phyloP scores from a whole-genome alignment of 148 eudicot genomes.

The Chenopodium berlandieri region DNA sequence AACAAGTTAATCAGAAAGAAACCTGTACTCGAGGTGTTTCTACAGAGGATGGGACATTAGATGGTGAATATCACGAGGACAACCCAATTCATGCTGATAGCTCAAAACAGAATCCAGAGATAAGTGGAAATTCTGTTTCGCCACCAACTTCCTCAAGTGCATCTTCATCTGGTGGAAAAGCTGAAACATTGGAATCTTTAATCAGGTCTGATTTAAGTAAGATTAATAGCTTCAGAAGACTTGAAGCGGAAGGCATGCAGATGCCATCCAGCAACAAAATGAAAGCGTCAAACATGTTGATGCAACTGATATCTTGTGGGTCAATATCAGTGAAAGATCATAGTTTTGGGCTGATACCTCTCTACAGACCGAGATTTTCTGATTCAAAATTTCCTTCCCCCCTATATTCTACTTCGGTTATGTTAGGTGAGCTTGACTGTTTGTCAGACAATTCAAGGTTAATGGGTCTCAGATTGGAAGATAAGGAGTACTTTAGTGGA shows the following conservation, averaged over 20 bases:
- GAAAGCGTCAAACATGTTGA: constrained; percentile 69
- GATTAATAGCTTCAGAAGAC: constrained; percentile 62
- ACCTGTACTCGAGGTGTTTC: constrained; percentile 82
- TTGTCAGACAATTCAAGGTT: constrained; percentile 64
- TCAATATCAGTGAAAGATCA: constrained; percentile 89
- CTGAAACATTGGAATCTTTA: constrained; percentile 80
- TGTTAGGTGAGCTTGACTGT: constrained; percentile 85
- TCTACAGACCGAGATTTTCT: constrained; percentile 69
- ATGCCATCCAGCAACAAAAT: constrained; percentile 49
- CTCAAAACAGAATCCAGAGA: constrained; percentile 38
- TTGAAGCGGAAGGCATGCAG: constrained; percentile 46
- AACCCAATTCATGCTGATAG: constrained; percentile 21
- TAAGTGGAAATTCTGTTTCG: constrained; percentile 39
- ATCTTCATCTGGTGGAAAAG: constrained; percentile 66
- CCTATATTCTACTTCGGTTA: constrained; percentile 69
- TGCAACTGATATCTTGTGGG: constrained; percentile 96
- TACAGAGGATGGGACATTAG: constrained; percentile 64
- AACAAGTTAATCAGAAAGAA: constrained; percentile 38
- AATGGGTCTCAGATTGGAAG: constrained; percentile 64
- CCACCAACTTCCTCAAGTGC: constrained; percentile 66
- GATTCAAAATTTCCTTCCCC: constrained; percentile 74
- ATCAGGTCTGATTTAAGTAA: constrained; percentile 81
- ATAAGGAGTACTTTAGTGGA: constrained; percentile 92
- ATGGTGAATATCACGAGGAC: constrained; percentile 36
- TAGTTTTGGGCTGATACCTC: constrained; percentile 73